phyloP scores from a whole-genome alignment of 352 stramenopile species.

The Plasmopara muralis region DNA sequence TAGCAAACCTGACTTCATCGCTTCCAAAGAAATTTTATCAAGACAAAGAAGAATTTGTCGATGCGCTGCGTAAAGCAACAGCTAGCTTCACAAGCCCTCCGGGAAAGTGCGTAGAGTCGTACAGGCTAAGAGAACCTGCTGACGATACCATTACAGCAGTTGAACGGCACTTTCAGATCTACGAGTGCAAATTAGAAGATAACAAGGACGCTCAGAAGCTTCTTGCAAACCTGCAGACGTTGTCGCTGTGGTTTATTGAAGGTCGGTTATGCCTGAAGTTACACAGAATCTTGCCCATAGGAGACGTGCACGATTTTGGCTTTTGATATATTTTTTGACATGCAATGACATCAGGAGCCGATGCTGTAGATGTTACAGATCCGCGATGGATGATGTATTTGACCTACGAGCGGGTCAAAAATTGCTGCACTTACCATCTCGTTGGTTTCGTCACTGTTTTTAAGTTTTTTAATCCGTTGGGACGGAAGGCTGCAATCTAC shows the following conservation, averaged over 20 bases:
- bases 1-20: slow-evolving; percentile 39
- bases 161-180: slow-evolving; percentile 54
- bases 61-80: slow-evolving; percentile 12
- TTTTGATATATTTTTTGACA: not conserved
- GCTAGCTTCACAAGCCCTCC: slow-evolving; percentile 34
- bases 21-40: slow-evolving; percentile 37
- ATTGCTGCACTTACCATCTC: slow-evolving; percentile 22
- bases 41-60: slow-evolving; percentile 36
- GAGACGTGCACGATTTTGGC: not conserved
- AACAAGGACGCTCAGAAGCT: slow-evolving; percentile 50
- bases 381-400: slow-evolving; percentile 76
- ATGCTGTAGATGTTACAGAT: slow-evolving; percentile 65
- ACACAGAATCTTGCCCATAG: no score
- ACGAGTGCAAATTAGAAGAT: slow-evolving; percentile 51
- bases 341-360: slow-evolving; percentile 33
- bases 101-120: slow-evolving; percentile 35
- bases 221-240: slow-evolving; percentile 59
- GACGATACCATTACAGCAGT: slow-evolving; percentile 1
- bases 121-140: slow-evolving; percentile 16
- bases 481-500: slow-evolving; percentile 38
- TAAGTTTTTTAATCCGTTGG: slow-evolving; percentile 73
- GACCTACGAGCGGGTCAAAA: slow-evolving; percentile 44
- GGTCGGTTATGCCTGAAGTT: slow-evolving; percentile 15
- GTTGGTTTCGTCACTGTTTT: slow-evolving; percentile 79
- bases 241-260: slow-evolving; percentile 83